Conservation (phyloP, 805 yeast genomes). For the Starmerella bombi region DNA sequence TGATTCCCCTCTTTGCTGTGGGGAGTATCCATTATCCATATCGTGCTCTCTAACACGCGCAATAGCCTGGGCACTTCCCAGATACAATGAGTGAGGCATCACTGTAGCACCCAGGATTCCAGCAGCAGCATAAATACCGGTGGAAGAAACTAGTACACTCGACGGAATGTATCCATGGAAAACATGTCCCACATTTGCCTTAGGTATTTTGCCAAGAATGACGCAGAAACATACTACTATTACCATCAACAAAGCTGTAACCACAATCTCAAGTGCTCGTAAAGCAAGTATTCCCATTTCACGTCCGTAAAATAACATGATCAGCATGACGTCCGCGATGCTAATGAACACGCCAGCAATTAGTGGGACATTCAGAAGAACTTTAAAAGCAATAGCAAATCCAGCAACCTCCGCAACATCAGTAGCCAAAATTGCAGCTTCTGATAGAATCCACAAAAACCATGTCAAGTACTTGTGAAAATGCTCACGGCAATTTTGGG, state of each 20-base stretch:
- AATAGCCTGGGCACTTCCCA: slow-evolving; percentile 83
- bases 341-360: slow-evolving; percentile 75
- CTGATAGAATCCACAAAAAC: slow-evolving; percentile 62
- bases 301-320: slow-evolving; percentile 77
- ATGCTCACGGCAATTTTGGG: slow-evolving; percentile 71
- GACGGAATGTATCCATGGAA: slow-evolving; percentile 56
- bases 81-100: slow-evolving; percentile 83
- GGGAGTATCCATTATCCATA: slow-evolving; percentile 41
- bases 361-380: slow-evolving; percentile 66
- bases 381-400: slow-evolving; percentile 86
- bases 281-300: slow-evolving; percentile 67
- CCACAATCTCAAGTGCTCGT: slow-evolving; percentile 69
- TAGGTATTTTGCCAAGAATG: slow-evolving; percentile 58
- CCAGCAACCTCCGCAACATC: slow-evolving; percentile 97
- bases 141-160: slow-evolving; percentile 36
- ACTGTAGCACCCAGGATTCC: slow-evolving; percentile 90
- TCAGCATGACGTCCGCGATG: slow-evolving; percentile 71
- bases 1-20: slow-evolving; percentile 15
- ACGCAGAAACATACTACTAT: slow-evolving; percentile 78
- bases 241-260: slow-evolving; percentile 59
- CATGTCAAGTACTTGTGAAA: slow-evolving; percentile 41
- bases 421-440: slow-evolving; percentile 83
- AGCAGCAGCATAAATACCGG: slow-evolving; percentile 65
- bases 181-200: slow-evolving; percentile 42
- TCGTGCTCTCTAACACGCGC: slow-evolving; percentile 73